These are phyloP conservation scores for Daedaleopsis sinensis DNA, from an alignment of 768 basidiomycete genomes.

Conservation along the genomic window DNA sequence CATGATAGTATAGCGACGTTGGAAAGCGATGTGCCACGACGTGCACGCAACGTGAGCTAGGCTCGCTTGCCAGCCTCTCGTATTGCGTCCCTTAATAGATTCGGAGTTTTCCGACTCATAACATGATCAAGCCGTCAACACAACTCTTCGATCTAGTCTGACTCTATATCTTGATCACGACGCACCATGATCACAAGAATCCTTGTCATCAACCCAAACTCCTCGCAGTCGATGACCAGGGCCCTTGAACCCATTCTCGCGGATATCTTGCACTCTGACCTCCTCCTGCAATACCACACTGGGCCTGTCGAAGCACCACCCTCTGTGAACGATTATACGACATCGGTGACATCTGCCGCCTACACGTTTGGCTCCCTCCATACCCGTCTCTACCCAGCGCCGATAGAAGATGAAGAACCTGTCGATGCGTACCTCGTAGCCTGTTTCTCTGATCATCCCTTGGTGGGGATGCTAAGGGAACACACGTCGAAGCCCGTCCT, in stretches of 20 bases:
- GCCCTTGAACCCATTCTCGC: conserved; percentile 24
- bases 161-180: too few relatives aligned
- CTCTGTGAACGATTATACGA: conserved; percentile 26
- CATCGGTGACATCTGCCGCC: conserved; percentile 21
- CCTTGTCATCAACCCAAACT: conserved; percentile 41
- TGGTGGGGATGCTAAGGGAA: conserved; percentile 30
- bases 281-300: conserved; percentile 23
- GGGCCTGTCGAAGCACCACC: conserved; percentile 21
- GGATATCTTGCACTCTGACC: conserved; percentile 15
- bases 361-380: conserved; percentile 12
- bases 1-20: too few relatives aligned
- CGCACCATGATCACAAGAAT: conserved; percentile 11
- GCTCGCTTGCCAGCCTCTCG: too few relatives aligned
- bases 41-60: too few relatives aligned
- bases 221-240: conserved; percentile 34
- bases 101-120: too few relatives aligned
- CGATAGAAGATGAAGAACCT: background rate
- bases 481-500: conserved; percentile 27
- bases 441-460: conserved; percentile 39
- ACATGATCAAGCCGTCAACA: too few relatives aligned
- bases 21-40: too few relatives aligned
- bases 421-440: conserved; percentile 29
- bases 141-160: too few relatives aligned
- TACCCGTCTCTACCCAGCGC: background rate
- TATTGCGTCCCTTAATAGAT: too few relatives aligned